Conservation (phyloP, 2,329 filamentous ascomycete species). For the Xylariaceae sp. region DNA sequence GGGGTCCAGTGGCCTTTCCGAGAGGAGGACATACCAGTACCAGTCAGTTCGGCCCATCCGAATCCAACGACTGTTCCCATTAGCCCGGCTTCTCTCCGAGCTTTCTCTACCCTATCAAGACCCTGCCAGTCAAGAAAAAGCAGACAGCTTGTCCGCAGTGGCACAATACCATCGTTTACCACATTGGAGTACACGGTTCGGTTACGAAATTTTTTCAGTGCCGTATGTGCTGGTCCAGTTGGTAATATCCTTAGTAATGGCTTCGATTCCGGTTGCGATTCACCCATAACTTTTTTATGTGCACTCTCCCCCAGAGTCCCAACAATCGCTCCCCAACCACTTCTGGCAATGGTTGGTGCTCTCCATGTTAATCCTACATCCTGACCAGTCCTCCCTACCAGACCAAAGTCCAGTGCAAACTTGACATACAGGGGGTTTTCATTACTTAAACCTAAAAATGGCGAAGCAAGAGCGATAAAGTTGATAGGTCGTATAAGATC, state of each 20-base stretch:
- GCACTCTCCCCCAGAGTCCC: constrained; percentile 77
- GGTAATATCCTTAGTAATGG: constrained; percentile 87
- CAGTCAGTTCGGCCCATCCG: constrained; percentile 92
- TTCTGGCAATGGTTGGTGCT: constrained; percentile 82
- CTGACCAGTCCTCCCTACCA: constrained; percentile 95
- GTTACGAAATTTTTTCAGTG: constrained; percentile 86
- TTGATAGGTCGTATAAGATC: constrained; percentile 85
- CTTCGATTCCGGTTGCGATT: constrained; percentile 79
- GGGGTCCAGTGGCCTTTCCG: constrained; percentile 54
- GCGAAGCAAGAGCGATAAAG: constrained; percentile 86
- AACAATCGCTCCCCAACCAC: constrained; percentile 88
- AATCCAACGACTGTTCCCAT: constrained; percentile 93
- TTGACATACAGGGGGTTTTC: constrained; percentile 98
- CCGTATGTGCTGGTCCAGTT: constrained; percentile 87
- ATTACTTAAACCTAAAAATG: constrained; percentile 90
- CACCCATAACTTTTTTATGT: constrained; percentile 64
- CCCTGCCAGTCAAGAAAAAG: constrained; percentile 97
- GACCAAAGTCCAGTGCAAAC: constrained; percentile 93
- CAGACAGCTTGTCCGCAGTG: constrained; percentile 92
- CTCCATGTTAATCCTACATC: constrained; percentile 95
- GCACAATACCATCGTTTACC: constrained; percentile 97
- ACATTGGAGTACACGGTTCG: constrained; percentile 95
- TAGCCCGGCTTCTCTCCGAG: constrained; percentile 86
- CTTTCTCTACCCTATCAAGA: constrained; percentile 91
- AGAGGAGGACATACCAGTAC: constrained; percentile 63